Evolutionary conservation across 306 rosid species (phyloP).

Genomic region (Clitoria ternatea): DNA sequence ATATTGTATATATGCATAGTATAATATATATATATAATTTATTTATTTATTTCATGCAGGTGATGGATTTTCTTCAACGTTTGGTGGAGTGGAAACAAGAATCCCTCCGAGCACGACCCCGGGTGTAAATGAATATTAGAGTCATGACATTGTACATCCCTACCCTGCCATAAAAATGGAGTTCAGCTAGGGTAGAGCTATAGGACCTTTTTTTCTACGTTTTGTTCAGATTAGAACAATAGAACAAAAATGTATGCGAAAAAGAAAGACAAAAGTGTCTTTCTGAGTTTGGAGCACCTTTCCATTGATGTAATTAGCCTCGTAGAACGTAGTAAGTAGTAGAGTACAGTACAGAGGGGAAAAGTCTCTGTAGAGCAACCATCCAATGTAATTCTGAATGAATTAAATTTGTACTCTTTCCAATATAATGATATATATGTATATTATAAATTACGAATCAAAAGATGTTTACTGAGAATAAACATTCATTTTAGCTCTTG

Average conservation of each 20-base stretch:
- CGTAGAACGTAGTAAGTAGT: constrained; percentile 20
- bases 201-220: constrained; percentile 23
- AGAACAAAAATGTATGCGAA: constrained; percentile 29
- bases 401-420: constrained; percentile 11
- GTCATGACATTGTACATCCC: constrained; percentile 26
- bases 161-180: constrained; percentile 29
- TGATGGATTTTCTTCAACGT: constrained; percentile 70
- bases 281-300: constrained; percentile 30
- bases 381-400: constrained; percentile 25
- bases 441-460: constrained; percentile 13
- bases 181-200: constrained; percentile 34
- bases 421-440: constrained; percentile 13
- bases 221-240: constrained; percentile 25
- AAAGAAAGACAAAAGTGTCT: constrained; percentile 46
- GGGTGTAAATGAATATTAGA: constrained; percentile 38
- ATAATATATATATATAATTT: neutral
- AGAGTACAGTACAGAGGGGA: too few relatives aligned
- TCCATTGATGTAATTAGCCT: constrained; percentile 36
- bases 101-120: constrained; percentile 33
- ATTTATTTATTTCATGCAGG: constrained; percentile 38
- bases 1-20: neutral
- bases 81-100: constrained; percentile 61
- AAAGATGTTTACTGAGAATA: neutral
- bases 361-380: constrained; percentile 31
- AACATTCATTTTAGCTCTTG: too few relatives aligned